Base-by-base conservation (phyloP, 805 yeast species). In the Candida boleticola region DNA sequence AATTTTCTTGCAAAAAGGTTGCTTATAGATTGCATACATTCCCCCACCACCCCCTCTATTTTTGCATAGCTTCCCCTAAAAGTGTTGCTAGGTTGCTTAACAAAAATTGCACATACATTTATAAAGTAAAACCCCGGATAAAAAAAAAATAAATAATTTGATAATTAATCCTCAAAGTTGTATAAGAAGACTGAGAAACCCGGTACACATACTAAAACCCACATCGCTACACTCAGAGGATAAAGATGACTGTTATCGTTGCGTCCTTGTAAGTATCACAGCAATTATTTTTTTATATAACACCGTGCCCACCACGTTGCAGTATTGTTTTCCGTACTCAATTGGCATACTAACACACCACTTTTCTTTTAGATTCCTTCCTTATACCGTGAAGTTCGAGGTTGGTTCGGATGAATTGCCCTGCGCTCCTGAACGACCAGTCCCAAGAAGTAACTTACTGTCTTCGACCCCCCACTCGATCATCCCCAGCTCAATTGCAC, bases 381-480 rank as follows among this genome's bases (percentile, higher is more conserved):
- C 93, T 2, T 80, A 80, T 53, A 82, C 89, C 3, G 89, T 84
- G n/a, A 86, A 83, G 48, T 78, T 78, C 48, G 79, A 78, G 48
- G 74, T 78, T 5, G 60, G 51, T n/a, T 45, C 56, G 9, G 51
- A 49, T 20, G 40, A 16, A 30, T 42, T 11, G 22, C 37, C 34
- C 16, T 32, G 17, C 36, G 41, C 35, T 23, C 14, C 50, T 35
- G 29, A 35, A 18, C 5, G 20, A 14, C 37, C 27, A 5, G 27
- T 20, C n/a, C 37, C 16, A 5, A 35, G 27, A 22, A 22, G 19
- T n/a, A 14, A 20, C 18, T 35, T 7, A 16, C 29, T n/a, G 36
- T 39, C 25, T 16, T 26, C 51, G 27, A 42, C 47, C 17, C 18
- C 50, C 14, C 52, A 44, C 25, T 38, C 29, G 37, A 25, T 41